These are phyloP conservation scores for Pseudisothecium myosuroides DNA, from an alignment of 225 moss, liverwort and hornwort species.

Conservation along the genomic window DNA sequence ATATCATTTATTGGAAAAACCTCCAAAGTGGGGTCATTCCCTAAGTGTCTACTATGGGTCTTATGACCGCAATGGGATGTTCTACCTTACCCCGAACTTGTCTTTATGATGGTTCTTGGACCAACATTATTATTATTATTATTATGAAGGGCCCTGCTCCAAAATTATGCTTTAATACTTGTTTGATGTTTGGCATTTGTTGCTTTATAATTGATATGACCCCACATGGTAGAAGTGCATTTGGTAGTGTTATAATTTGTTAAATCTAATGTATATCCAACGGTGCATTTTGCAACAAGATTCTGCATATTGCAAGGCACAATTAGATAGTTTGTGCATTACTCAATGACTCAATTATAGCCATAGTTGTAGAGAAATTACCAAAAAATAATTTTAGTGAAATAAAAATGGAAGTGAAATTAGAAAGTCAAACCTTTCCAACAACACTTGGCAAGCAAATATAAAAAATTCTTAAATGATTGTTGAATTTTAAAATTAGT, in stretches of 20 bases:
- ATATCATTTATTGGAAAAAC: too few species aligned
- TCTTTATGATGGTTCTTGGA: not conserved
- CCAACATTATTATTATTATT: fast-evolving
- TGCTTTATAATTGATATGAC: too few species aligned
- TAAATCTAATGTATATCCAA: not conserved
- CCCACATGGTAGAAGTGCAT: fast-evolving
- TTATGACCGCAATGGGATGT: fast-evolving
- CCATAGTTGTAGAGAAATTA: not conserved
- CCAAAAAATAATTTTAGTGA: not conserved
- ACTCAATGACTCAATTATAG: fast-evolving
- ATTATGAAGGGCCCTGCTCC: fast-evolving
- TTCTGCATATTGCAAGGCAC: fast-evolving
- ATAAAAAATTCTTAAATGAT: not conserved
- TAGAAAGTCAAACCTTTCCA: not conserved
- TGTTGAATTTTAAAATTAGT: not conserved
- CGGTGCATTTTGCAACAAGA: not conserved
- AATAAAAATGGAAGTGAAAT: not conserved
- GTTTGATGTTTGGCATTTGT: too few species aligned
- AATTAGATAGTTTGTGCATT: not conserved
- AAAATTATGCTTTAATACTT: not conserved
- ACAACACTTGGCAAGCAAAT: fast-evolving
- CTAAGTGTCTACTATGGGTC: too few species aligned
- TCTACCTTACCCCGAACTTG: fast-evolving
- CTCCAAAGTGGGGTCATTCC: too few species aligned
- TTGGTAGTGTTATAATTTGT: not conserved